Base-by-base conservation (phyloP, 345 rosid species). In the Rhizophora apiculata region DNA sequence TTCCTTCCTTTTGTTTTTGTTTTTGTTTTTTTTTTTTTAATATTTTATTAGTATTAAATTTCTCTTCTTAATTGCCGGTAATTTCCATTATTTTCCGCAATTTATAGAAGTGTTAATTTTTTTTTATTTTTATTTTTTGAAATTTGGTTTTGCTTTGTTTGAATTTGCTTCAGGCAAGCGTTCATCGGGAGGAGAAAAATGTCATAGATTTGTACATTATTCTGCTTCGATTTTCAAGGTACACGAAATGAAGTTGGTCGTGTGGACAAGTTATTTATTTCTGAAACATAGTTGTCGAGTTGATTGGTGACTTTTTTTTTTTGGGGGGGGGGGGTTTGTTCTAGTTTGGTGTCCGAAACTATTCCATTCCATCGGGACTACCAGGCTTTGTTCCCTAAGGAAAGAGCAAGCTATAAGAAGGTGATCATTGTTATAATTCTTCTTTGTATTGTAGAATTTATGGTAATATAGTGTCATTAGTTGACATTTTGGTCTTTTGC, bases 351-450 rank as follows among this genome's bases (percentile, higher is more conserved):
- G 30, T 86, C 96, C 46, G 99, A 95, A 78, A 95, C 97, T 9
- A 95, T 92, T 70, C 99, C 97, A 0, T 86, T 74, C 65, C 99
- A 95, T 82, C 91, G 86, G 71, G 99, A 92, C 74, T 92, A 92
- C 62, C 94, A 80, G 46, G 80, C 64, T 30, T 75, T 79, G 65
- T 82, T 71, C 74, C 68, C 81, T 43, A 92, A 83, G 76, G 97
- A 85, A 69, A 88, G 84, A 72, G 72, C 76, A 8, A 68, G 46
- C 73, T 85, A 83, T 77, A 89, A 71, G 83, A 92, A 89, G 97
- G 97, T 92, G 72, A 80, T 85, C 31, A 9, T 62, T 60, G 60
- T 48, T 55, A 32, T 71, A 70, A 22, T 58, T 29, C 57, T 62
- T 67, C 48, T 52, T 11, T 13, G 6, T 10, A 22, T 43, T 21